These are phyloP conservation scores for Bruguiera gymnorhiza DNA, from an alignment of 345 rosid species.

Conservation along the genomic window DNA sequence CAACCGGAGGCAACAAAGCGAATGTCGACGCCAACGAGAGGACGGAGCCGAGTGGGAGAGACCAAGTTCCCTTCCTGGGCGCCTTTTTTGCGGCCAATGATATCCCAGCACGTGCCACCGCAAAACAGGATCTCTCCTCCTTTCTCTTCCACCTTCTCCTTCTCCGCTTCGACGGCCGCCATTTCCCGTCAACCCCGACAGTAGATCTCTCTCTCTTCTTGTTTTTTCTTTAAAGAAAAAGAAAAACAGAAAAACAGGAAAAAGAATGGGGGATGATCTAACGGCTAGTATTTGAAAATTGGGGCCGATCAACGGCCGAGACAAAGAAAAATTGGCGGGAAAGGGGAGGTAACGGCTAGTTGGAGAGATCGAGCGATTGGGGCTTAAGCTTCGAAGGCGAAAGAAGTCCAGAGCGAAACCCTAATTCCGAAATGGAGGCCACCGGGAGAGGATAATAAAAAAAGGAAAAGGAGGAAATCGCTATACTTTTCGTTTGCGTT, in stretches of 20 bases:
- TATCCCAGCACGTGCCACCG: slow-evolving; percentile 80
- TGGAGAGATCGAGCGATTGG: slow-evolving; percentile 29
- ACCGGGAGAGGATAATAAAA: slow-evolving; percentile 3
- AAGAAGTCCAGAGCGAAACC: slow-evolving; percentile 37
- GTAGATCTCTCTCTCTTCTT: not conserved
- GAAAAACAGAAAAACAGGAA: not conserved
- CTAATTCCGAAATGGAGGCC: slow-evolving; percentile 41
- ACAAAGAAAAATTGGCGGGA: slow-evolving; percentile 66
- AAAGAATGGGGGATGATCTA: slow-evolving; percentile 34
- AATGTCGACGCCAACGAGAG: slow-evolving; percentile 70
- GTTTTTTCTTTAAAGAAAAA: not conserved
- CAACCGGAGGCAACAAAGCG: slow-evolving; percentile 87
- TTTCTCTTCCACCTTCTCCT: slow-evolving; percentile 44
- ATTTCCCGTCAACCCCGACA: slow-evolving; percentile 27
- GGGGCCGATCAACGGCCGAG: slow-evolving; percentile 21
- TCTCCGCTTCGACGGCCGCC: slow-evolving; percentile 53
- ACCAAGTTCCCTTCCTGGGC: slow-evolving; percentile 65
- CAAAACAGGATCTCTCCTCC: slow-evolving; percentile 96
- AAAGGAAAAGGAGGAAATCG: not conserved
- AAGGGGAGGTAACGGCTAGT: slow-evolving; percentile 46
- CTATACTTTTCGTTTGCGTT: slow-evolving; percentile 28
- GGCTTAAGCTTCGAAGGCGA: slow-evolving; percentile 21
- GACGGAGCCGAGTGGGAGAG: slow-evolving; percentile 89
- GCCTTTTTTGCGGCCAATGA: slow-evolving; percentile 63
- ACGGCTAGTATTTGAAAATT: slow-evolving; percentile 43